Evolutionary conservation across 2,329 filamentous ascomycete genomes (phyloP), one percentile per base, ranked within the genome.

Genomic region (Alternaria sp.): DNA sequence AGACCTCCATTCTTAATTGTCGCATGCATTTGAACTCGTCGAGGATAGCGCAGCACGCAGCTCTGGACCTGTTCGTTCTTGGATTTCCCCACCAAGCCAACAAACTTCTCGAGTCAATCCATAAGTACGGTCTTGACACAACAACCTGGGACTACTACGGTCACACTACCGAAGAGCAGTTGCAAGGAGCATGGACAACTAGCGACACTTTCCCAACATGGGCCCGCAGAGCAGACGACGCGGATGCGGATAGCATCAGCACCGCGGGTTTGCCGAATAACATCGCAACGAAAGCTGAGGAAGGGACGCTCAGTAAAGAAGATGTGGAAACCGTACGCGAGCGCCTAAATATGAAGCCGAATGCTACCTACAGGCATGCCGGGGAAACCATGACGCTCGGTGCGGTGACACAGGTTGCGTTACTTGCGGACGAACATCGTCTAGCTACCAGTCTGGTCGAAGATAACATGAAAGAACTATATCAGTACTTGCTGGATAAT

Each of bases 51-150:
- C 56, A 60, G 21, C 30, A 58, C 6, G 28, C 43, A 23, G 63
- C 60, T 13, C 57, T 63, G 15, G 49, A 58, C 17, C 23, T 61
- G 6, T 63, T 58, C 8, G 44, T 49, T 11, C 40, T 61, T 9
- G 57, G 57, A 7, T 63, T 28, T 13, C 12, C 21, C 13, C 19
- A 53, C 5, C 32, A 57, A 43, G 59, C 56, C 28, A 59, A 59
- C 19, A 25, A 13, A 2, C 28, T 60, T 32, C 53, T 57, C 43
- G 32, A 57, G 13, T 26, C 46, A n/a, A 28, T 51, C 28, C 28
- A 32, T 23, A 17, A 23, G 15, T 30, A 60, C 25, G 56, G 57
- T 6, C 12, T 65, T 9, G 47, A 58, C 5, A 32, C 28, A 32
- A 32, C 28, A 13, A 32, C 28, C 12, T 13, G 12, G 12, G 28